A percentile compares a stretch with the other conserved stretches of the same genome.
Conservation (phyloP, 1,139 yeast species). For the Suhomyces anneliseae region DNA sequence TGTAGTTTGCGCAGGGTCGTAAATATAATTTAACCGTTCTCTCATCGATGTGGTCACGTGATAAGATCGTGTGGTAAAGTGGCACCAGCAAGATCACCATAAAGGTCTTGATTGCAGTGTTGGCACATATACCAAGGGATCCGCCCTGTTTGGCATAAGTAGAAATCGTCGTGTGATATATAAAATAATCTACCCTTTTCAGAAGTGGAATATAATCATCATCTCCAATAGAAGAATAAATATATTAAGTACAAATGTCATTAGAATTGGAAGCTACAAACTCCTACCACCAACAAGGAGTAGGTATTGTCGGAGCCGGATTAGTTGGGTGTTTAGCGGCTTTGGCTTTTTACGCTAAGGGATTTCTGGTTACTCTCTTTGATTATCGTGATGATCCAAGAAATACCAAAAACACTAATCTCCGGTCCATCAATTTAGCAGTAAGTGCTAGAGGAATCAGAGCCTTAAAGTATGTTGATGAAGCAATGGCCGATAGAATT, state of each 20-base stretch:
- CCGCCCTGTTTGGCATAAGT: no score
- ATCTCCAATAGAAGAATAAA: no score
- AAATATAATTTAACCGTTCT: no score
- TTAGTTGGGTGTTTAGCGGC: conserved; percentile 90
- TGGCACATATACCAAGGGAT: no score
- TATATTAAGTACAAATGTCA: not conserved
- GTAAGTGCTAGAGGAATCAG: conserved; percentile 80
- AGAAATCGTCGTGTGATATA: no score
- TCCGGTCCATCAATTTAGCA: conserved; percentile 82
- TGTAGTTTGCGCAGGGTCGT: no score
- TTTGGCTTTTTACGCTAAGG: conserved; percentile 68
- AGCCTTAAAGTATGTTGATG: conserved; percentile 64
- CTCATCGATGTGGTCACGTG: no score
- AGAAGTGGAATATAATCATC: no score
- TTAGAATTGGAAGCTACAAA: conserved; percentile 6
- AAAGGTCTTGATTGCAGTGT: no score
- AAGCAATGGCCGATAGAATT: conserved; percentile 54
- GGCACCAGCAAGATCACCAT: no score
- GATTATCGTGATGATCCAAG: conserved; percentile 55
- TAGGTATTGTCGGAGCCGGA: conserved; percentile 79
- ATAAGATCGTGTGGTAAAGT: no score
- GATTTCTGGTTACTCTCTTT: conserved; percentile 69
- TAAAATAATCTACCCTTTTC: no score
- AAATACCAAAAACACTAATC: conserved; percentile 28
- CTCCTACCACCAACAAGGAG: conserved; percentile 18